Evolutionary conservation across 306 rosid species (phyloP).

Genomic region (Lotus japonicus): DNA sequence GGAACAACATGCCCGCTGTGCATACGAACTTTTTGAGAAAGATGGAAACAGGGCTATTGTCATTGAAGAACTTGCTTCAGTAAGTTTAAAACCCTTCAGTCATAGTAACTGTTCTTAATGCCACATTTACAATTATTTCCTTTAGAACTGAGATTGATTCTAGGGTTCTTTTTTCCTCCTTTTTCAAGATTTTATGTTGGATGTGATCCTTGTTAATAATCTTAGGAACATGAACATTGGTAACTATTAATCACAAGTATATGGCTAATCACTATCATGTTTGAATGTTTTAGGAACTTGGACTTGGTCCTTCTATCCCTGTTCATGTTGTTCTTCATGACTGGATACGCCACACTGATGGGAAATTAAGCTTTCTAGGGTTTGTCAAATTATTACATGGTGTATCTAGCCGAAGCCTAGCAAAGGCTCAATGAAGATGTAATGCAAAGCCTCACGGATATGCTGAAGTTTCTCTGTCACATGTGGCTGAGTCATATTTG

Average conservation of each 20-base stretch:
- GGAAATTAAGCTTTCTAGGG: slow-evolving; percentile 95
- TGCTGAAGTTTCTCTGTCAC: slow-evolving; percentile 5
- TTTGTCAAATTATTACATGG: slow-evolving; percentile 89
- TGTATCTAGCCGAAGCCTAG: slow-evolving; percentile 65
- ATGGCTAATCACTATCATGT: slow-evolving; percentile 8
- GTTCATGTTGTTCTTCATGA: slow-evolving; percentile 91
- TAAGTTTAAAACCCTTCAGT: slow-evolving; percentile 31
- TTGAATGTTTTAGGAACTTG: slow-evolving; percentile 66
- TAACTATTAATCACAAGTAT: not conserved
- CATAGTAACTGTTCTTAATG: not conserved
- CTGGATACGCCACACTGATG: slow-evolving; percentile 98
- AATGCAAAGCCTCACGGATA: slow-evolving; percentile 3
- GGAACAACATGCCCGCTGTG: slow-evolving; percentile 97
- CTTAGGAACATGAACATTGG: not conserved
- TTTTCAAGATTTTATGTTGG: not conserved
- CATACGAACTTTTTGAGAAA: slow-evolving; percentile 91
- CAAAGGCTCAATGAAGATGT: slow-evolving; percentile 55
- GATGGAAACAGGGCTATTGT: slow-evolving; percentile 91
- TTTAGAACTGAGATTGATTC: not conserved
- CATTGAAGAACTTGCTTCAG: slow-evolving; percentile 96
- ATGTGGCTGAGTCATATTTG: slow-evolving; percentile 16
- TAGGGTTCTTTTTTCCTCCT: not conserved
- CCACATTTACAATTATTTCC: not conserved
- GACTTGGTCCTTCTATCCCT: slow-evolving; percentile 97
- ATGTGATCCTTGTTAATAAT: not conserved